Percentiles rank a stretch among this genome's conserved stretches.
phyloP scores from a whole-genome alignment of 2,329 filamentous ascomycete genomes.

The Ambrosiella xylebori region DNA sequence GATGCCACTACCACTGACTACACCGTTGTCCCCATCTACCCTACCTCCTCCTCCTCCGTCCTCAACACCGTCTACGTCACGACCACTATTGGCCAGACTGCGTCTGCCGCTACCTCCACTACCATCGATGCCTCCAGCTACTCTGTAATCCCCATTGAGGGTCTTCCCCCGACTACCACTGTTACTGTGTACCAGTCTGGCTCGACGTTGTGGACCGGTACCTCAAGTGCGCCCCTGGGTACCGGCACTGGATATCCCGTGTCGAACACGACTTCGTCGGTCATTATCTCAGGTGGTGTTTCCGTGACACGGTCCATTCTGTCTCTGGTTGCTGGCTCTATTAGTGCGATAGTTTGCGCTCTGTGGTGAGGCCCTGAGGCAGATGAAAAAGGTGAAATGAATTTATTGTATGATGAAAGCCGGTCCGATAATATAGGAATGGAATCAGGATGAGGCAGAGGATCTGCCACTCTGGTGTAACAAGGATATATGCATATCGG shows the following conservation, averaged over 20 bases:
- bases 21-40: conserved; percentile 10
- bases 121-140: conserved; percentile 1
- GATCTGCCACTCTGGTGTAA: neutral
- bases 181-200: conserved; percentile 10
- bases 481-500: neutral
- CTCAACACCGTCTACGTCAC: conserved; percentile 11
- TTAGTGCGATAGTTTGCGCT: neutral
- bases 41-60: conserved; percentile 2
- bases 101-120: neutral
- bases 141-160: conserved; percentile 12
- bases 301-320: neutral
- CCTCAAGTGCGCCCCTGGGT: conserved; percentile 3
- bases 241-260: conserved; percentile 4
- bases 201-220: conserved; percentile 9
- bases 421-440: neutral
- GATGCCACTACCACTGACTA: conserved; percentile 2
- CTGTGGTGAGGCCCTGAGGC: neutral
- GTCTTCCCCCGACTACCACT: conserved; percentile 5
- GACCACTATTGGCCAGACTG: conserved; percentile 2
- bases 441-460: neutral
- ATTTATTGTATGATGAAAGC: neutral
- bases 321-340: neutral
- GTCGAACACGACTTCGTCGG: conserved; percentile 2
- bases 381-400: neutral
- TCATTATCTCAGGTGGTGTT: conserved; percentile 6